Percentiles rank a stretch among this genome's conserved stretches.
These are phyloP conservation scores for Galerina marginata DNA, from an alignment of 768 basidiomycete species.

Conservation along the genomic window DNA sequence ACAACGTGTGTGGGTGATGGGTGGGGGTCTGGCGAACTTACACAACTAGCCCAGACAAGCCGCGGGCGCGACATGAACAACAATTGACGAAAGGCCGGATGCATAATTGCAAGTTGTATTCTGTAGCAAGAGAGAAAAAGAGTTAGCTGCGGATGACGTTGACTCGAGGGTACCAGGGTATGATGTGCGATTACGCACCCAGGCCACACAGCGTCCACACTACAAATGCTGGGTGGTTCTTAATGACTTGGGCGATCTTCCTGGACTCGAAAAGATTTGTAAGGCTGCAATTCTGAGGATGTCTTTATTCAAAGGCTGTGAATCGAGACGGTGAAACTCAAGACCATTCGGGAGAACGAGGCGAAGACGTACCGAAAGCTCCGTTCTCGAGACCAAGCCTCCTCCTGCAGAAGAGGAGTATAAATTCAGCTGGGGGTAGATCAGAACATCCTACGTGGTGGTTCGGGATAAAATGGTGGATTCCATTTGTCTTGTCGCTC, in stretches of 20 bases:
- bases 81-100: no score
- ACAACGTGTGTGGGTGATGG: no score
- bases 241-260: no score
- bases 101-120: no score
- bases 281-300: no score
- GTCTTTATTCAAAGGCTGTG: no score
- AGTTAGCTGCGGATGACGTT: constrained; percentile 1
- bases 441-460: not conserved
- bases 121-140: not conserved
- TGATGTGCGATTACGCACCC: constrained; percentile 17
- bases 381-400: not conserved
- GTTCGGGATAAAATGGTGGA: not conserved
- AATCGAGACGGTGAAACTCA: no score
- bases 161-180: not conserved
- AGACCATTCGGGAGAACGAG: no score
- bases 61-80: no score
- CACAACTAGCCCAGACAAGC: no score
- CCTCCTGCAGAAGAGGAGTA: not conserved
- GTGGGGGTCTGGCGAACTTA: no score
- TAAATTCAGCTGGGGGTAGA: not conserved
- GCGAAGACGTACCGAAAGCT: not conserved
- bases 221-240: not conserved
- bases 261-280: no score
- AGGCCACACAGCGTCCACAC: not conserved
- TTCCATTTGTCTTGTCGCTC: not conserved